A percentile compares a stretch with the other conserved stretches of the same genome.
Conservation (phyloP, 345 rosid species). For the Arabidopsis suecica region DNA sequence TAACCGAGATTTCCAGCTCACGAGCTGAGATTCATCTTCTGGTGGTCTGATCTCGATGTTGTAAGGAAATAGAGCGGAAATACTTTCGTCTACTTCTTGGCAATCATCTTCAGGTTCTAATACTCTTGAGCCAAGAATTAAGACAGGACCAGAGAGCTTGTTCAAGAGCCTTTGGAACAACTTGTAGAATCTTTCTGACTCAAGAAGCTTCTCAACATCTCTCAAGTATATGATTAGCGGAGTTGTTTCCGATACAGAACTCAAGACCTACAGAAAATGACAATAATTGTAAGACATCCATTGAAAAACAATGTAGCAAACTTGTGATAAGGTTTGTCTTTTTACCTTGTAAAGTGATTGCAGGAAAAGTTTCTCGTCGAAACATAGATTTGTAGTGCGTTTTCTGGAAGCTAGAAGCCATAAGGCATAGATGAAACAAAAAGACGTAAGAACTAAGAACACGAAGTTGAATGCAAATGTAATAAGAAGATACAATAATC, state of each 20-base stretch:
- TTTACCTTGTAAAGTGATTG: slow-evolving; percentile 87
- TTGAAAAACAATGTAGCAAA: not conserved
- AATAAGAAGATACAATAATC: slow-evolving; percentile 1
- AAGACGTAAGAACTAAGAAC: slow-evolving; percentile 28
- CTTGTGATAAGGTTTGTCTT: not conserved
- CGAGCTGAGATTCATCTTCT: slow-evolving; percentile 74
- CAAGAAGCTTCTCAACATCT: slow-evolving; percentile 81
- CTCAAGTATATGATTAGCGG: slow-evolving; percentile 78
- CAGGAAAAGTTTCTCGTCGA: slow-evolving; percentile 77
- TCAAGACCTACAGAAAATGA: slow-evolving; percentile 64
- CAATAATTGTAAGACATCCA: not conserved
- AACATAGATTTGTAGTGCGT: slow-evolving; percentile 72
- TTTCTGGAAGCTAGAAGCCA: slow-evolving; percentile 54
- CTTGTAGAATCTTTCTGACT: slow-evolving; percentile 70
- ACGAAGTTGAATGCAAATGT: not conserved
- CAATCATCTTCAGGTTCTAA: slow-evolving; percentile 67
- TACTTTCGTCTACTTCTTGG: slow-evolving; percentile 60
- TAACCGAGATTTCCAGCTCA: slow-evolving; percentile 77
- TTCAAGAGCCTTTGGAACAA: slow-evolving; percentile 67
- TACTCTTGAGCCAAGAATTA: slow-evolving; percentile 83
- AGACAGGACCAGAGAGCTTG: slow-evolving; percentile 75
- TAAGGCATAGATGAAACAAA: slow-evolving; percentile 12
- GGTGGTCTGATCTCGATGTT: slow-evolving; percentile 77
- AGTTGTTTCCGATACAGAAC: slow-evolving; percentile 62
- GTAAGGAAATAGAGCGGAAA: slow-evolving; percentile 71